Evolutionary conservation across 116 monocot genomes (phyloP), one percentile per base, ranked within the genome.

Genomic region (Papilionanthe hybrid): DNA sequence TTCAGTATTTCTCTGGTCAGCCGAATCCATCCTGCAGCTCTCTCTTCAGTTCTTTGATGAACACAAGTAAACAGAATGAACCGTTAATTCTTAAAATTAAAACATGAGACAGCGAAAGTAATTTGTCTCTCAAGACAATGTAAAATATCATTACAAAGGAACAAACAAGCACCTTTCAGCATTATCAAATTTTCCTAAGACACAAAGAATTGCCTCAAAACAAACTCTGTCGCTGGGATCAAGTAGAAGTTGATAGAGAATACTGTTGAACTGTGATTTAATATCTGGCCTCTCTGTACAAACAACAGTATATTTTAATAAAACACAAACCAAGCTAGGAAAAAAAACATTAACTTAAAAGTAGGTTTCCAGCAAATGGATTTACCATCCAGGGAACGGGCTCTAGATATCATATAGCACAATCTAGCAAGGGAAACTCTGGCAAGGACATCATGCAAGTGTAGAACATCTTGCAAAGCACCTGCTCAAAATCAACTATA

Each of bases 211-310:
- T 79, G 95, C 95, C 84, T 99, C 99, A 85, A 99, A 99, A 85
- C 93, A 99, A 81, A 99, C 99, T 83, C 99, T 91, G 72, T 99
- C 99, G 80, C 95, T 91, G 42, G 99, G 99, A 84, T 99, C 99
- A 75, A 99, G 89, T 74, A 99, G 90, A 84, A 99, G 90, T 81
- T 99, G 99, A 87, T 99, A 99, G 71, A 99, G 95, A 60, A 99
- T 80, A 79, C 89, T 87, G 45, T 87, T 86, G 88, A 92, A 99
- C 79, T 99, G 95, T 50, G 93, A 87, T 63, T 84, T 95, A 44
- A 99, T 88, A 65, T 99, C 95, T 37, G 99, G 95, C 80, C 95
- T 93, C 80, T 99, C 99, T 99, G 92, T 75, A 80, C 30, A 81
- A 82, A 37, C 66, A 78, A 66, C 47, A 74, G 12, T 48, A 72